Evolutionary conservation across 2,329 filamentous ascomycete genomes (phyloP).

Genomic region (Madurella fahalii): DNA sequence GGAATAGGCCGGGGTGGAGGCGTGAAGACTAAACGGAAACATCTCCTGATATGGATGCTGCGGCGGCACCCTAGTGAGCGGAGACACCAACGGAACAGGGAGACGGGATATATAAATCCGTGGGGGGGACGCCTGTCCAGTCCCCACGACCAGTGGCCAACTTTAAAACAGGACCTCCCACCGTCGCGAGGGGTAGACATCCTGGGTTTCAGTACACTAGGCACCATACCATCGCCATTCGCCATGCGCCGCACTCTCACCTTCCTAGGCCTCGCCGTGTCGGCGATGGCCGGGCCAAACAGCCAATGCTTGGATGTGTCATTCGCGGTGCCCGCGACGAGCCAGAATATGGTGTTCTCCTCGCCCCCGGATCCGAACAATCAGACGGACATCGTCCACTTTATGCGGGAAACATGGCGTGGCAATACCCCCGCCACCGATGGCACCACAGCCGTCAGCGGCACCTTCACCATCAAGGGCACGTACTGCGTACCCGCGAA

Average conservation of each 20-base stretch:
- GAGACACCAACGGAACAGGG: too few relatives aligned
- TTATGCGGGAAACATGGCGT: slow-evolving; percentile 5
- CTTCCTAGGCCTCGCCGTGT: background rate
- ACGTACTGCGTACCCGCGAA: slow-evolving; percentile 13
- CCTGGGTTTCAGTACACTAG: too few relatives aligned
- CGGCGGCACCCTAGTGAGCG: too few relatives aligned
- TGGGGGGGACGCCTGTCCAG: too few relatives aligned
- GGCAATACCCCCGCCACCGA: slow-evolving; percentile 3
- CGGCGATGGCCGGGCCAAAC: background rate
- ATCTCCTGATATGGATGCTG: too few relatives aligned
- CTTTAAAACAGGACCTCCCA: too few relatives aligned
- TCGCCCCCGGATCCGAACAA: slow-evolving; percentile 13
- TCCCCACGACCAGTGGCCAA: too few relatives aligned
- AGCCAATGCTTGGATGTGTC: slow-evolving; percentile 6
- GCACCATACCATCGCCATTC: background rate
- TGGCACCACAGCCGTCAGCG: slow-evolving; percentile 8
- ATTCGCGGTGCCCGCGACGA: slow-evolving; percentile 9
- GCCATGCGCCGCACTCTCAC: background rate
- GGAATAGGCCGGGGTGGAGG: too few relatives aligned
- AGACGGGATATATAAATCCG: too few relatives aligned
- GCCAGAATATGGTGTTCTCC: slow-evolving; percentile 7
- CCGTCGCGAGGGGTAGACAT: too few relatives aligned
- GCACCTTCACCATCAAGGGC: slow-evolving; percentile 16
- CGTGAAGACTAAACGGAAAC: too few relatives aligned
- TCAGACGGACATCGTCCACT: slow-evolving; percentile 4